Base-by-base conservation (phyloP, 2,329 filamentous ascomycete genomes). In the Epichloe sibirici region DNA sequence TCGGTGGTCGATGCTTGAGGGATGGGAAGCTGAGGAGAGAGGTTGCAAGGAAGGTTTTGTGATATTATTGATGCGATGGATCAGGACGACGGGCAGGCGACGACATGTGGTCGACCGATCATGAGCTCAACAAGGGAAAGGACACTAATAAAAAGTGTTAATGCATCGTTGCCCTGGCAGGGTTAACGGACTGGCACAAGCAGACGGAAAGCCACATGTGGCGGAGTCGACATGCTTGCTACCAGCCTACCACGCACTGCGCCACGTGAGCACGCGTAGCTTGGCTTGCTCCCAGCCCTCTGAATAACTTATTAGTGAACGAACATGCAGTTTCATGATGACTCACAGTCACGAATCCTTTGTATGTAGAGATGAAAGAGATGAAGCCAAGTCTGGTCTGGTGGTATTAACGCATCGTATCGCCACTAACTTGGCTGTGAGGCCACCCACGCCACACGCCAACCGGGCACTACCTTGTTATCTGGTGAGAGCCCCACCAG, bases 91-190 rank as follows among this genome's bases (percentile, higher is more conserved):
- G 62, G 59, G 57, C 61, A 60, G 44, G 31, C 48, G 58, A 60
- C 62, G 61, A 60, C 62, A 63, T 59, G 61, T 57, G 62, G 57
- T 35, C 25, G 48, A 34, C 38, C n/a, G 38, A 62, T 62, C 58
- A 59, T 55, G 61, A 65, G 64, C 64, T 63, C 59, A 59, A 65
- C 56, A 51, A 60, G 56, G 59, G 56, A 57, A 62, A 61, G 55
- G 45, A 49, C 31, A 34, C 53, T 42, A 31, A 31, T 34, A 39
- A 45, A 45, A 49, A 49, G 48, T 45, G 48, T 57, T 43, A 49
- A 54, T 53, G 55, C 52, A 53, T 55, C 53, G 51, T 42, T 53
- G 55, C 55, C 56, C 53, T 55, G 58, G 54, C 55, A 55, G 56
- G 51, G 53, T 51, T 53, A 42, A 40, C 49, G 25, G n/a, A 25